phyloP scores from a whole-genome alignment of 2,329 filamentous ascomycete species.

The Ascochyta koolunga region DNA sequence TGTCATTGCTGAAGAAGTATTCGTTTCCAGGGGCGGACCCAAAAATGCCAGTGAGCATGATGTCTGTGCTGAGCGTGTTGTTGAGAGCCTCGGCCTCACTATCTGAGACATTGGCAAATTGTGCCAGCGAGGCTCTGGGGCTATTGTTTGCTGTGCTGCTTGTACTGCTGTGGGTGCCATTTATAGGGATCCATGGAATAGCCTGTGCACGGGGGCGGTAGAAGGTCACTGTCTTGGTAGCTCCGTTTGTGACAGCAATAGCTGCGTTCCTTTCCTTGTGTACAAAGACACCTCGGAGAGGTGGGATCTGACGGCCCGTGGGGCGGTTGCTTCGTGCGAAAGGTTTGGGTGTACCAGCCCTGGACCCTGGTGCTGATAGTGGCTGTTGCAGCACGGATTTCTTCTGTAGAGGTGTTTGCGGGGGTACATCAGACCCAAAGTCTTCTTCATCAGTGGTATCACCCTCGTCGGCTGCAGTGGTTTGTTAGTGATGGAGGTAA shows the following conservation, averaged over 20 bases:
- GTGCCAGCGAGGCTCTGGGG: conserved; percentile 44
- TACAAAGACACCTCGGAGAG: conserved; percentile 45
- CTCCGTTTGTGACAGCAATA: conserved; percentile 50
- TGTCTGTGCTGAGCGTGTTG: conserved; percentile 59
- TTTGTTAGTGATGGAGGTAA: conserved; percentile 52
- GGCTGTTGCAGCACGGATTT: conserved; percentile 57
- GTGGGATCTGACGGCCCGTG: conserved; percentile 37
- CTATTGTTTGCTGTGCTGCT: conserved; percentile 50
- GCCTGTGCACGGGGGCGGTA: conserved; percentile 46
- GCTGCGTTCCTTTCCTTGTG: conserved; percentile 46
- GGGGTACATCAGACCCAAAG: conserved; percentile 54
- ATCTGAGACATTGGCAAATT: conserved; percentile 42
- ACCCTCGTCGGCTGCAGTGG: conserved; percentile 60
- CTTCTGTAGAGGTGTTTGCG: conserved; percentile 51
- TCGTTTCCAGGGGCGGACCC: conserved; percentile 51
- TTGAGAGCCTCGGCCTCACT: conserved; percentile 47
- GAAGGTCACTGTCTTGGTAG: conserved; percentile 51
- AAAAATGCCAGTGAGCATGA: conserved; percentile 79
- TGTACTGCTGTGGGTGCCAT: conserved; percentile 45
- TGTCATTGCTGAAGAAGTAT: conserved; percentile 60
- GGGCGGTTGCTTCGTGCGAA: conserved; percentile 43
- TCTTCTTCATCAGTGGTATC: conserved; percentile 62
- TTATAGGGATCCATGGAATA: conserved; percentile 37
- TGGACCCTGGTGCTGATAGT: conserved; percentile 52
- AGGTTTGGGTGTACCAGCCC: conserved; percentile 45